These are phyloP conservation scores for Zarea fungicola DNA, from an alignment of 2,329 filamentous ascomycete species.

Conservation along the genomic window DNA sequence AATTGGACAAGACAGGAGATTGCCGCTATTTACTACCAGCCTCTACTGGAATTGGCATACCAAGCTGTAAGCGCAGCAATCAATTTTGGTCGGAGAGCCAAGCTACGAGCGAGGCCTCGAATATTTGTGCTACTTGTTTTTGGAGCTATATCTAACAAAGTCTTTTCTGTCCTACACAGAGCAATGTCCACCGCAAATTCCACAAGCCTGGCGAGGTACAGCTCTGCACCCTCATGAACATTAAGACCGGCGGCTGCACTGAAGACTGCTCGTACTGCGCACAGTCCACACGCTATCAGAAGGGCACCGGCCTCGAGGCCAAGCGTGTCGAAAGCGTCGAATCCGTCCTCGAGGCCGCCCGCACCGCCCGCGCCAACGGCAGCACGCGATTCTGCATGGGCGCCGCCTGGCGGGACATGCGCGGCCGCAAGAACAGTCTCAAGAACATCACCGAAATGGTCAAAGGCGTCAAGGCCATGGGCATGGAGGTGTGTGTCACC, in stretches of 20 bases:
- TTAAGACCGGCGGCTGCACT: constrained; percentile 88
- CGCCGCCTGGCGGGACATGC: constrained; percentile 91
- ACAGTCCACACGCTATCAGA: constrained; percentile 73
- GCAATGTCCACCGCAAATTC: constrained; percentile 74
- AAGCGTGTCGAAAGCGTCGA: constrained; percentile 76
- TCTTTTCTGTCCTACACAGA: constrained; percentile 40
- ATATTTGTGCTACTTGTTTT: too few relatives aligned
- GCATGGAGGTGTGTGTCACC: constrained; percentile 91
- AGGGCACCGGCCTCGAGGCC: constrained; percentile 73
- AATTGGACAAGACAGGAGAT: constrained; percentile 82
- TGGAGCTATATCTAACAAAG: too few relatives aligned
- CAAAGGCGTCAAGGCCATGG: constrained; percentile 69
- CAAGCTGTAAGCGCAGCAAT: constrained; percentile 53
- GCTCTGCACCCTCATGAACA: constrained; percentile 94
- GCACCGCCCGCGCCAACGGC: constrained; percentile 73
- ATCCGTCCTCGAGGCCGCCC: constrained; percentile 72
- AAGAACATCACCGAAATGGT: constrained; percentile 87
- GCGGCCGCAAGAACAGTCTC: constrained; percentile 76
- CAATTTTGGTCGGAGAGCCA: background rate
- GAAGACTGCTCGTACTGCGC: constrained; percentile 94
- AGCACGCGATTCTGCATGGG: constrained; percentile 95
- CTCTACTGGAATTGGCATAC: constrained; percentile 72
- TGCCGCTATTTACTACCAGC: constrained; percentile 72
- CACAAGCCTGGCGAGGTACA: constrained; percentile 80
- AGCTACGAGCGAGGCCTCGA: too few relatives aligned